Conservation (phyloP, 2,329 filamentous ascomycete genomes). For the Beauveria pseudobassiana region DNA sequence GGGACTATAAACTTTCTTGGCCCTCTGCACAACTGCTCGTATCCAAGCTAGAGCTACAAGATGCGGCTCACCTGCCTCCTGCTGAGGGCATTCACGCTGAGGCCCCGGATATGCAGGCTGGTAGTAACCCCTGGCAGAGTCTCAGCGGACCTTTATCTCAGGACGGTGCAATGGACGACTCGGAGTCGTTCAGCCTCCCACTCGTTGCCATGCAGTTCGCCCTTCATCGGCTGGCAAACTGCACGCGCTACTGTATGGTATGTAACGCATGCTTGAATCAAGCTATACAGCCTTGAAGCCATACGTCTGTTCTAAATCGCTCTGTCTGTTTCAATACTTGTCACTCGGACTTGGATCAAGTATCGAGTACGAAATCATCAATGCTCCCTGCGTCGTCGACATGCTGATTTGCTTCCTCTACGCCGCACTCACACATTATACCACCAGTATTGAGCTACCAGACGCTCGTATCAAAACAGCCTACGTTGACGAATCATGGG, state of each 20-base stretch:
- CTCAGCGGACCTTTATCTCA: constrained; percentile 13
- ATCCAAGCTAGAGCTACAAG: background rate
- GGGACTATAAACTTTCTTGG: constrained; percentile 10
- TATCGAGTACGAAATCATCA: constrained; percentile 75
- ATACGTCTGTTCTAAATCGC: constrained; percentile 65
- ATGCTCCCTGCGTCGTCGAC: constrained; percentile 76
- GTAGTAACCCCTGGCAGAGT: background rate
- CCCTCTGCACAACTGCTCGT: constrained; percentile 8
- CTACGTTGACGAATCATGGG: constrained; percentile 7
- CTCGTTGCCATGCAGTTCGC: constrained; percentile 65
- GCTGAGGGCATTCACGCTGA: background rate
- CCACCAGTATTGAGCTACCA: constrained; percentile 38
- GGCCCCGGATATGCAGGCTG: background rate
- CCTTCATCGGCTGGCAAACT: constrained; percentile 68
- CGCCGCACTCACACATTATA: constrained; percentile 36
- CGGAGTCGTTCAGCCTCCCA: constrained; percentile 39
- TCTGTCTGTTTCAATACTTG: constrained; percentile 88
- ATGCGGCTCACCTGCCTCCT: background rate
- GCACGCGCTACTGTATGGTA: constrained; percentile 79
- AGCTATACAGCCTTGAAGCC: constrained; percentile 66
- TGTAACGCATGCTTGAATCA: constrained; percentile 64
- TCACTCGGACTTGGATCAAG: constrained; percentile 76
- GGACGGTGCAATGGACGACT: constrained; percentile 25
- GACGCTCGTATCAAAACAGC: constrained; percentile 31
- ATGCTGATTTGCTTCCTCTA: constrained; percentile 80